These are phyloP conservation scores for Lasiosphaeria ovina DNA, from an alignment of 495 filamentous ascomycete genomes.

Conservation along the genomic window DNA sequence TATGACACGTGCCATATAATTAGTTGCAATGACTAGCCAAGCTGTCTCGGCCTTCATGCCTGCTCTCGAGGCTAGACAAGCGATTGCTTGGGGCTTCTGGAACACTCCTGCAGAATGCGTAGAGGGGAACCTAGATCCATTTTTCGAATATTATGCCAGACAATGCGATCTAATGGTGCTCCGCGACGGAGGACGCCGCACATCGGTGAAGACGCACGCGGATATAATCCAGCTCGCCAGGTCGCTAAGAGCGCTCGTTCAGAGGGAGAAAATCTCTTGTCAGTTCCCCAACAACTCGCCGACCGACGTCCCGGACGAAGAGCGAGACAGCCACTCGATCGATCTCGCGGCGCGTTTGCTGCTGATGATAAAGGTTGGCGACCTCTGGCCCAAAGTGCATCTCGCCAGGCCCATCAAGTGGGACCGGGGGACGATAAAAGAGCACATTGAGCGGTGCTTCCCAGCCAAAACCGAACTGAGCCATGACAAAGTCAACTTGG, in stretches of 20 bases:
- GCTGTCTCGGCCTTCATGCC: background rate
- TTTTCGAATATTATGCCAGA: background rate
- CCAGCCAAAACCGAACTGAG: background rate
- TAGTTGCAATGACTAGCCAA: background rate
- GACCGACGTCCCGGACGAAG: background rate
- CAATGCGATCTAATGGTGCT: constrained; percentile 1
- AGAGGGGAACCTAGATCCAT: background rate
- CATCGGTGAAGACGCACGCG: background rate
- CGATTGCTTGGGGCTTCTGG: background rate
- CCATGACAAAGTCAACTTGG: background rate
- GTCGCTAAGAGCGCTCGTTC: background rate
- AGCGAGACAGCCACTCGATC: background rate
- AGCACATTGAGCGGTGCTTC: background rate
- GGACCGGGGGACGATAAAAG: background rate
- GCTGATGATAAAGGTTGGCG: constrained; percentile 5
- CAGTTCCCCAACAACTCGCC: background rate
- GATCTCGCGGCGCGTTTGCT: constrained; percentile 4
- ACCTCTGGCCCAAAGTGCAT: background rate
- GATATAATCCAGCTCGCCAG: background rate
- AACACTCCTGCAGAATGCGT: background rate
- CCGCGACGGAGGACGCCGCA: background rate
- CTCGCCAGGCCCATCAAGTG: background rate
- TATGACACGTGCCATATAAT: too few relatives aligned
- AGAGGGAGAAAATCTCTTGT: background rate
- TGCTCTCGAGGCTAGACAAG: background rate